Conservation (phyloP, 306 rosid species). For the Castanospermum australe region DNA sequence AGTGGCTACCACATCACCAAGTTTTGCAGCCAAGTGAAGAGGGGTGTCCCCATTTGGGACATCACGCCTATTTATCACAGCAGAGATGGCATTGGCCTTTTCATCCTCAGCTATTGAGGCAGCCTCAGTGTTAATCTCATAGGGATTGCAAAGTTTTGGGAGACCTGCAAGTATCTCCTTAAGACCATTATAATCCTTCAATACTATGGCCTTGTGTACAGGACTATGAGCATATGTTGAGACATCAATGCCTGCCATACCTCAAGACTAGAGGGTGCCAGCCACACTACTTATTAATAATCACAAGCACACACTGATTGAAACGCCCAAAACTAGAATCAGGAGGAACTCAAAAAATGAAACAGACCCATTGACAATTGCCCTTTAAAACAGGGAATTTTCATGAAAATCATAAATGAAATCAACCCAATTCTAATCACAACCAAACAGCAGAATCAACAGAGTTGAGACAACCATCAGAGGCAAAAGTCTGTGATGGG, state of each 20-base stretch:
- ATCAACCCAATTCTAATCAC: slow-evolving; percentile 37
- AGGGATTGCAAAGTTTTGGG: slow-evolving; percentile 60
- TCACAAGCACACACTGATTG: slow-evolving; percentile 15
- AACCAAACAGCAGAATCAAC: slow-evolving; percentile 14
- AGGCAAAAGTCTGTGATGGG: slow-evolving; percentile 22
- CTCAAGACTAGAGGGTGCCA: slow-evolving; percentile 48
- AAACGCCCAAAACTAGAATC: slow-evolving; percentile 27
- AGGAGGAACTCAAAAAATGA: slow-evolving; percentile 24
- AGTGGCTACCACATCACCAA: slow-evolving; percentile 55
- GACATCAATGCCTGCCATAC: slow-evolving; percentile 66
- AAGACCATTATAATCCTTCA: slow-evolving; percentile 64
- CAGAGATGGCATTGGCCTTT: slow-evolving; percentile 66
- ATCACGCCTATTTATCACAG: slow-evolving; percentile 67
- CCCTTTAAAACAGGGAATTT: slow-evolving; percentile 14
- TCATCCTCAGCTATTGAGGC: slow-evolving; percentile 76
- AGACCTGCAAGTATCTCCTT: slow-evolving; percentile 49
- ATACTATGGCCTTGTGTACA: slow-evolving; percentile 69
- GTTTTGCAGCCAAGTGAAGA: slow-evolving; percentile 78
- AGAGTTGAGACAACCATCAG: slow-evolving; percentile 11
- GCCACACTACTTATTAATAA: slow-evolving; percentile 9
- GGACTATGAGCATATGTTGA: slow-evolving; percentile 73
- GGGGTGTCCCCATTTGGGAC: slow-evolving; percentile 85
- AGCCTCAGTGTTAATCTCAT: slow-evolving; percentile 60
- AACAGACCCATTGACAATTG: slow-evolving; percentile 30
- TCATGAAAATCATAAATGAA: slow-evolving; percentile 19